Conservation (phyloP, 2,329 filamentous ascomycete species). For the Seiridium unicorne region DNA sequence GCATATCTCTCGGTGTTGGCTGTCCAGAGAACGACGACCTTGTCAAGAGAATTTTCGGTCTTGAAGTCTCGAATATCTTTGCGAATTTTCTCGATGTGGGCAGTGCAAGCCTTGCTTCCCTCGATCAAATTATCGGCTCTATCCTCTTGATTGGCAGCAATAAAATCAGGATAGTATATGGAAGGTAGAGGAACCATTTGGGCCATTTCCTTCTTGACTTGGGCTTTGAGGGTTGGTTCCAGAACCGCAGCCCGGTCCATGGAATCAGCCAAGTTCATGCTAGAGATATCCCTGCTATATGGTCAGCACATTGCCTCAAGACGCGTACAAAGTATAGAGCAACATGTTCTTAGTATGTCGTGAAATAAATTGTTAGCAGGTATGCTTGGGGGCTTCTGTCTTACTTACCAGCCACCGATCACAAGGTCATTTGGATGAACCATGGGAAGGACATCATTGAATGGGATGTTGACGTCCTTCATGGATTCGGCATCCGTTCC, state of each 20-base stretch:
- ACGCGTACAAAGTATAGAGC: no score
- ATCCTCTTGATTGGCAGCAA: conserved; percentile 96
- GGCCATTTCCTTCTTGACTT: conserved; percentile 91
- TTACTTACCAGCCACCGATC: conserved; percentile 63
- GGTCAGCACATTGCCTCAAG: background rate
- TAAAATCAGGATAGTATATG: conserved; percentile 99
- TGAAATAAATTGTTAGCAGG: no score
- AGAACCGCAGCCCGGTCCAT: conserved; percentile 97
- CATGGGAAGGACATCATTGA: conserved; percentile 93
- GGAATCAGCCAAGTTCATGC: conserved; percentile 81
- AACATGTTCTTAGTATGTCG: no score
- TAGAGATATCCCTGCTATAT: conserved; percentile 81
- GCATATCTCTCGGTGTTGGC: conserved; percentile 98
- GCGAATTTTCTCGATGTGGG: conserved; percentile 89
- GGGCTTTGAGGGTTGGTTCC: conserved; percentile 87
- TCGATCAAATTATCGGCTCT: conserved; percentile 88
- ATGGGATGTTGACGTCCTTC: conserved; percentile 92
- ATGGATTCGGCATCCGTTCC: conserved; percentile 81
- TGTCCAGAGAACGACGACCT: conserved; percentile 97
- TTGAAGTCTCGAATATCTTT: conserved; percentile 96
- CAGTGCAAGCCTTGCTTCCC: conserved; percentile 79
- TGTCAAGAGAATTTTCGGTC: conserved; percentile 78
- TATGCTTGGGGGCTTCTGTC: no score
- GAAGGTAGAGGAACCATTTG: conserved; percentile 85
- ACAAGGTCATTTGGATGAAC: conserved; percentile 94